These are phyloP conservation scores for Exobasidium rhododendri DNA, from an alignment of 1,284 basidiomycete genomes.

Conservation along the genomic window DNA sequence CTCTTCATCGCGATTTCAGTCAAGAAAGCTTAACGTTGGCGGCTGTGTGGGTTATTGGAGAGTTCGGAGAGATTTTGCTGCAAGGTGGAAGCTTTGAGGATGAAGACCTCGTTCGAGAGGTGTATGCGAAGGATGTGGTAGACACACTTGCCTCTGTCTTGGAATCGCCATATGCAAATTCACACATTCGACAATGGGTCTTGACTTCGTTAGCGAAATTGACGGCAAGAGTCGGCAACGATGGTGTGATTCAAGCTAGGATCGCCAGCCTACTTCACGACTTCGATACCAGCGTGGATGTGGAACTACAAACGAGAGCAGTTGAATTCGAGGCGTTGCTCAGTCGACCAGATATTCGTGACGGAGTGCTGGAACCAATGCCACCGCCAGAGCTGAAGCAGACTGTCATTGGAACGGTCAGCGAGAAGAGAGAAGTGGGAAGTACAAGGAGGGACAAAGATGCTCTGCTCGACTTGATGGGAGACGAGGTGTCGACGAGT, in stretches of 20 bases:
- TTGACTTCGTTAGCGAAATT: conserved; percentile 88
- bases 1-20: conserved; percentile 85
- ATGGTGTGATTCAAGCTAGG: conserved; percentile 68
- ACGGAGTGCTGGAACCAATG: conserved; percentile 96
- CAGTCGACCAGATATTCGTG: conserved; percentile 65
- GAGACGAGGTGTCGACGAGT: conserved; percentile 30
- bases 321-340: conserved; percentile 90
- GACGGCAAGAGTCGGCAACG: conserved; percentile 64
- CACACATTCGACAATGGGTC: conserved; percentile 86
- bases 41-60: conserved; percentile 92
- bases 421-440: conserved; percentile 47
- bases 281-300: conserved; percentile 76
- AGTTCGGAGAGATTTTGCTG: conserved; percentile 87
- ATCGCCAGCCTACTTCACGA: conserved; percentile 69
- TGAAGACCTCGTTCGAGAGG: conserved; percentile 67
- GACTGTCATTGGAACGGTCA: conserved; percentile 47
- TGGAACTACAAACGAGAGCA: conserved; percentile 92
- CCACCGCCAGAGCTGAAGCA: conserved; percentile 84
- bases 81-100: conserved; percentile 68
- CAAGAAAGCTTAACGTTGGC: conserved; percentile 92
- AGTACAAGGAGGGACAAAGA: conserved; percentile 44
- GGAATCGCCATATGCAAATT: conserved; percentile 90
- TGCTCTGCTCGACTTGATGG: conserved; percentile 44
- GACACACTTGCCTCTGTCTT: conserved; percentile 83
- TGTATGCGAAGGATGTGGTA: conserved; percentile 73